Percentiles rank a stretch among this genome's conserved stretches.
Conservation (phyloP, 345 rosid species). For the Cochlearia excelsa region DNA sequence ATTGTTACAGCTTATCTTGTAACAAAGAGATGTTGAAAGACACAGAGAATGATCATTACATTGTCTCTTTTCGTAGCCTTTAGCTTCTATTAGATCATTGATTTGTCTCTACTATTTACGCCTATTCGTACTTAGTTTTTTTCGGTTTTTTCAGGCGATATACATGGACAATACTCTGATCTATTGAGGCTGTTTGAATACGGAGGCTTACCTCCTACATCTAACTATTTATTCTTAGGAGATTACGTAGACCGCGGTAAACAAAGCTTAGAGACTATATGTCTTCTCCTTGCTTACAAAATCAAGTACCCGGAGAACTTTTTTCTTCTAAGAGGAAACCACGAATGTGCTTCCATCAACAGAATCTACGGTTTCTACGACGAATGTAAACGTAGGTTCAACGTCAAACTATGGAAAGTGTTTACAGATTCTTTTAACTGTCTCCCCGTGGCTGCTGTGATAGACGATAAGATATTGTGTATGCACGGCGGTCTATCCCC, state of each 20-base stretch:
- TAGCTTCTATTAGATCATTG: too few relatives aligned
- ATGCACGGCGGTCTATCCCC: constrained; percentile 98
- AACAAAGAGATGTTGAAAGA: constrained; percentile 23
- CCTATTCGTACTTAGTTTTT: background rate
- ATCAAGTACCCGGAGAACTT: constrained; percentile 86
- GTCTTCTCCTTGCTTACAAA: constrained; percentile 88
- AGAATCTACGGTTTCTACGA: constrained; percentile 93
- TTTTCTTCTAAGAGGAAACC: constrained; percentile 87
- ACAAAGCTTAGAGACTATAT: constrained; percentile 91
- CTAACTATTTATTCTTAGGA: constrained; percentile 85
- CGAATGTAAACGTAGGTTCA: constrained; percentile 85
- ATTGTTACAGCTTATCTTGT: constrained; percentile 26
- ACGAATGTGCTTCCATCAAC: constrained; percentile 88
- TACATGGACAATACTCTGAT: constrained; percentile 88
- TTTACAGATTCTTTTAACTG: constrained; percentile 93
- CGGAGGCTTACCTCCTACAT: constrained; percentile 84
- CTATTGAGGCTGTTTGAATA: constrained; percentile 84
- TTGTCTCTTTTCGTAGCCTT: constrained; percentile 15
- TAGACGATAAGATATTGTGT: constrained; percentile 88
- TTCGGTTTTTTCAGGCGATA: constrained; percentile 62
- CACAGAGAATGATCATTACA: constrained; percentile 34
- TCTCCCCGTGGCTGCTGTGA: constrained; percentile 92
- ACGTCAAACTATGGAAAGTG: constrained; percentile 75
- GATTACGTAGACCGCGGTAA: constrained; percentile 96
- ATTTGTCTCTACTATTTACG: background rate